Percentiles rank a stretch among this genome's conserved stretches.
These are phyloP conservation scores for Helianthus annuus DNA, from an alignment of 129 eudicot species.

Conservation along the genomic window DNA sequence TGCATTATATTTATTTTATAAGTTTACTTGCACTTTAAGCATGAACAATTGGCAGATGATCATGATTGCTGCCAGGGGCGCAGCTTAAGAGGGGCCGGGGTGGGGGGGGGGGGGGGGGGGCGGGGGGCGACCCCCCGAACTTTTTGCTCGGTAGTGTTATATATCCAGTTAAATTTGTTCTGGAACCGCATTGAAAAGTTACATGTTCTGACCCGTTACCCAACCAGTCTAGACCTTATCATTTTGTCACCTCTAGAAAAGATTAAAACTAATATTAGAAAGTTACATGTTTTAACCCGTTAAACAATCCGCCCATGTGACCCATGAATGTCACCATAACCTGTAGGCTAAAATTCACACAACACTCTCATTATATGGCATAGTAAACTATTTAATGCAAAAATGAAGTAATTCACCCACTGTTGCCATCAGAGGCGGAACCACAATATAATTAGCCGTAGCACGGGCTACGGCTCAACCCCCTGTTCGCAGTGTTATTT, in stretches of 20 bases:
- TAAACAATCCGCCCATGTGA: background rate
- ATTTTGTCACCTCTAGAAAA: background rate
- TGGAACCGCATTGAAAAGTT: background rate
- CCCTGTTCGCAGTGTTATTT: no score
- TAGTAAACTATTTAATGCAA: background rate
- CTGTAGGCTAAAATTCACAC: background rate
- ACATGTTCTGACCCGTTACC: background rate
- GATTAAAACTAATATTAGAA: background rate
- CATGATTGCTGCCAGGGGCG: no score
- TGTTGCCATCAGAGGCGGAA: no score
- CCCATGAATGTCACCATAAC: background rate
- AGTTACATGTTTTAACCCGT: background rate
- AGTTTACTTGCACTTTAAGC: background rate
- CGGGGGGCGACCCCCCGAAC: no score
- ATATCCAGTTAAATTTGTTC: background rate
- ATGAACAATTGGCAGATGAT: no score
- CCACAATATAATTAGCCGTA: no score
- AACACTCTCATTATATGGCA: background rate
- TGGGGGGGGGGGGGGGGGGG: no score
- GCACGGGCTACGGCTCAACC: no score
- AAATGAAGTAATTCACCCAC: background rate
- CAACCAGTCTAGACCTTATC: no score
- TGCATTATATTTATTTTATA: background rate
- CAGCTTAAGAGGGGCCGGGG: no score
- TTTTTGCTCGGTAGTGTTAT: no score